Evolutionary conservation across 1,139 yeast species (phyloP).

Genomic region (Nakaseomyces glabratus): DNA sequence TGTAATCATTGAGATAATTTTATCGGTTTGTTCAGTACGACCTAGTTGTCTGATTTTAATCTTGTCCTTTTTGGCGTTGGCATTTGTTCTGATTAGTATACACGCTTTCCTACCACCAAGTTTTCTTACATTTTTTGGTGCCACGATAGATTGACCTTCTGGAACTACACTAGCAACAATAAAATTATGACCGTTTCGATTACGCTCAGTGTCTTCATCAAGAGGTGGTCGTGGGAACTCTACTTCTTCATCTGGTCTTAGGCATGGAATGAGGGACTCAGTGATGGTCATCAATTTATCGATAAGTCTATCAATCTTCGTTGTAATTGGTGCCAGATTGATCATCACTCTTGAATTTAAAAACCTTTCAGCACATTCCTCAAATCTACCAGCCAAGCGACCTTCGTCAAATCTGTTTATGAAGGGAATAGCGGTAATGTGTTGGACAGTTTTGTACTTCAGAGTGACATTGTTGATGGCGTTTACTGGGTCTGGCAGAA

Average conservation of each 20-base stretch:
- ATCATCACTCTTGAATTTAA: neutral
- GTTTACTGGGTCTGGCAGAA: no score
- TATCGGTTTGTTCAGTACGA: neutral
- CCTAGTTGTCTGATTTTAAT: slow-evolving; percentile 2
- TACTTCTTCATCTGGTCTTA: neutral
- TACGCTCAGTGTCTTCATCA: neutral
- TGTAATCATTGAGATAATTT: neutral
- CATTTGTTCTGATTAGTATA: neutral
- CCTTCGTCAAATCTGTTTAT: neutral
- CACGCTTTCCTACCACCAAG: neutral
- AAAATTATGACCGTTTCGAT: no score
- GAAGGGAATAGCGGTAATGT: neutral
- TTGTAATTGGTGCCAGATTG: neutral
- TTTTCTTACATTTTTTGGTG: no score
- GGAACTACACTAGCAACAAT: no score
- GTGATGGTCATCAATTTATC: neutral
- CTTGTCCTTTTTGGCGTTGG: neutral
- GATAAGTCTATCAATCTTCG: slow-evolving; percentile 2
- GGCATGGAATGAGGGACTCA: neutral
- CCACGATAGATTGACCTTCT: no score
- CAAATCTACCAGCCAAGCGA: neutral
- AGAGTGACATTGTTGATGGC: no score
- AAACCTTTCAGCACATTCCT: neutral
- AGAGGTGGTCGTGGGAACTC: neutral
- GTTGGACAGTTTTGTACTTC: neutral